phyloP scores from a whole-genome alignment of 441 rosid genomes.

The Eutrema salsugineum region DNA sequence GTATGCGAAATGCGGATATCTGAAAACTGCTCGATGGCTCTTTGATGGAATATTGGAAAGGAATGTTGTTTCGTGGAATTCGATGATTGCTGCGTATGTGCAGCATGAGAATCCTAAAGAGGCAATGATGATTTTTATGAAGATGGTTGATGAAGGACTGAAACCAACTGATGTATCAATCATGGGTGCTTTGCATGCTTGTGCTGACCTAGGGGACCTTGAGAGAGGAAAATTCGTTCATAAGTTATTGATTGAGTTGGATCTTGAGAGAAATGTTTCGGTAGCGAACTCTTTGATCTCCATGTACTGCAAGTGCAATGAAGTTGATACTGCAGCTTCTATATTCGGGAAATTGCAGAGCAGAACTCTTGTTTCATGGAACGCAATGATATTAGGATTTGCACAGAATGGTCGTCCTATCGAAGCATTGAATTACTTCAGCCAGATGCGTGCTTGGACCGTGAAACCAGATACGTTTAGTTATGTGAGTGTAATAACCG shows the following conservation, averaged over 20 bases:
- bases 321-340: constrained; percentile 50
- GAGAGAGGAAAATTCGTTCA: constrained; percentile 66
- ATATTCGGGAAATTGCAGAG: constrained; percentile 41
- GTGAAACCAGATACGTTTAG: constrained; percentile 60
- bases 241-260: constrained; percentile 43
- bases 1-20: constrained; percentile 57
- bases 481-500: constrained; percentile 64
- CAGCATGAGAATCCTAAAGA: constrained; percentile 49
- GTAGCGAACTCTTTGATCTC: constrained; percentile 67
- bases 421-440: constrained; percentile 53
- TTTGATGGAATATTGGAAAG: constrained; percentile 47
- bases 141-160: constrained; percentile 72
- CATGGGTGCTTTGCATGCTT: constrained; percentile 78
- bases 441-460: constrained; percentile 37
- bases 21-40: constrained; percentile 41
- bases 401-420: constrained; percentile 55
- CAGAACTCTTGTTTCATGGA: constrained; percentile 68
- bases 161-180: constrained; percentile 79
- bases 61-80: constrained; percentile 70
- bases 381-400: constrained; percentile 69
- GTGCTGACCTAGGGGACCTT: constrained; percentile 76
- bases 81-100: constrained; percentile 63
- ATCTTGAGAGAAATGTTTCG: constrained; percentile 52
- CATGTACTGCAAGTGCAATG: constrained; percentile 68
- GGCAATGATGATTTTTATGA: constrained; percentile 47